Conservation (phyloP, 139 green algal species). For the Diplosphaera chodatii region DNA sequence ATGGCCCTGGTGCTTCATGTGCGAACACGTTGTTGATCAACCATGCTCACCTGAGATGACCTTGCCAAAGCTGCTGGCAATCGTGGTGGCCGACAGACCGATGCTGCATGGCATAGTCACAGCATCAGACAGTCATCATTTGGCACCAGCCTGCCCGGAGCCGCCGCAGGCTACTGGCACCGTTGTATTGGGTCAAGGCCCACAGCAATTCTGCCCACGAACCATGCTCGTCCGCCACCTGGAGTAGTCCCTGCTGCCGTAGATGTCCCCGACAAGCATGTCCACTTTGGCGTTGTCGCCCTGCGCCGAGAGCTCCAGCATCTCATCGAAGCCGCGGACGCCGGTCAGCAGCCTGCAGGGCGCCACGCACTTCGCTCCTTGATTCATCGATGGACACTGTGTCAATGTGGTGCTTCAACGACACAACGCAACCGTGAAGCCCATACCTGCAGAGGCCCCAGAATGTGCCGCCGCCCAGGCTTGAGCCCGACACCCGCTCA, state of each 20-base stretch:
- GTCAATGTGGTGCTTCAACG: no score
- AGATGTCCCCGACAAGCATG: conserved; percentile 99
- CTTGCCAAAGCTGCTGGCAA: conserved; percentile 94
- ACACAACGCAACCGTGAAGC: no score
- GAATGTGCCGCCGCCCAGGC: conserved; percentile 96
- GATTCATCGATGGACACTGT: no score
- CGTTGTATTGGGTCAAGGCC: no score
- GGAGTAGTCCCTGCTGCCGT: conserved; percentile 89
- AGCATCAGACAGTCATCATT: no score
- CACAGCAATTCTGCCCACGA: no score
- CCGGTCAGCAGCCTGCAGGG: conserved; percentile 64
- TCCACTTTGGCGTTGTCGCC: conserved; percentile 92
- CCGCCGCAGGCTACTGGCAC: no score
- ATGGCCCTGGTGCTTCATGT: no score
- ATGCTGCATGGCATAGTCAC: conserved; percentile 40
- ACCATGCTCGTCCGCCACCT: no score
- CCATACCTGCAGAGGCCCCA: conserved; percentile 97
- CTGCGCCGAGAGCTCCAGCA: conserved; percentile 81
- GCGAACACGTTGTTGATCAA: no score
- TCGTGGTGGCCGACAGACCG: conserved; percentile 88
- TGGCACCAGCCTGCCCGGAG: no score
- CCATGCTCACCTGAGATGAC: conserved; percentile 23
- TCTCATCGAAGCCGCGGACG: conserved; percentile 87
- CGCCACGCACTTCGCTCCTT: no score
- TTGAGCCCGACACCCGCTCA: conserved; percentile 86